Evolutionary conservation across 371 early-diverging fungal species (phyloP).

Genomic region (Catenaria anguillulae): DNA sequence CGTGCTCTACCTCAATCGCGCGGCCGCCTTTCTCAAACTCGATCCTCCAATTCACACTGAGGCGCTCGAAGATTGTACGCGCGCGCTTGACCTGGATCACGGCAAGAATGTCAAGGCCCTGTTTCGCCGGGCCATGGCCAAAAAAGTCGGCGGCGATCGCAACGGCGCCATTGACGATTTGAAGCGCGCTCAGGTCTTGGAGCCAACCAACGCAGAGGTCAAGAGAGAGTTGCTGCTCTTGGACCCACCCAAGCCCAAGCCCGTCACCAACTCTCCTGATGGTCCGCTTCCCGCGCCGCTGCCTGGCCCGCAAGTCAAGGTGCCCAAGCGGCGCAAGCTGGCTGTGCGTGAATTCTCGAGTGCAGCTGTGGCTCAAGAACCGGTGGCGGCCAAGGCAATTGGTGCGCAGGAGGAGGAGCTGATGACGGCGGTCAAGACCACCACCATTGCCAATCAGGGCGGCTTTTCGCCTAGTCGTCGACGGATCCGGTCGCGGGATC

Average conservation of each 20-base stretch:
- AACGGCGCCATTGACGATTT: conserved; percentile 49
- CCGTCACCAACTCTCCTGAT: too few species aligned
- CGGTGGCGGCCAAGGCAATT: background rate
- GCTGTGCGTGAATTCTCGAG: background rate
- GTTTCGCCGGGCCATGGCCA: conserved; percentile 63
- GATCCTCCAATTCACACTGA: conserved; percentile 49
- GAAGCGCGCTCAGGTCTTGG: conserved; percentile 40
- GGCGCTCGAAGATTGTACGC: conserved; percentile 39
- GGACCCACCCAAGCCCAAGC: background rate
- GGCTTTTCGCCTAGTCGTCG: too few species aligned
- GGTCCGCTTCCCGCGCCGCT: too few species aligned
- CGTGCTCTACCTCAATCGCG: conserved; percentile 57
- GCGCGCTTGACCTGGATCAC: conserved; percentile 42
- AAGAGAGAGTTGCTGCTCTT: conserved; percentile 42
- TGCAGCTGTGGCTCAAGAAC: too few species aligned
- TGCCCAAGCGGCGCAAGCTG: background rate
- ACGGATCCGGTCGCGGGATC: too few species aligned
- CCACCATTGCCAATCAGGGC: background rate
- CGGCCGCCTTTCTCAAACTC: conserved; percentile 67
- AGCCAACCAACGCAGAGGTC: conserved; percentile 49
- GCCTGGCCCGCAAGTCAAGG: too few species aligned
- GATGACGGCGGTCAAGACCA: background rate
- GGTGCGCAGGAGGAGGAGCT: background rate
- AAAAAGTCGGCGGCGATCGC: conserved; percentile 35
- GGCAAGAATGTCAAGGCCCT: conserved; percentile 57